A percentile compares a stretch with the other conserved stretches of the same genome.
Conservation (phyloP, 345 rosid species). For the Aquilaria yunnanensis region DNA sequence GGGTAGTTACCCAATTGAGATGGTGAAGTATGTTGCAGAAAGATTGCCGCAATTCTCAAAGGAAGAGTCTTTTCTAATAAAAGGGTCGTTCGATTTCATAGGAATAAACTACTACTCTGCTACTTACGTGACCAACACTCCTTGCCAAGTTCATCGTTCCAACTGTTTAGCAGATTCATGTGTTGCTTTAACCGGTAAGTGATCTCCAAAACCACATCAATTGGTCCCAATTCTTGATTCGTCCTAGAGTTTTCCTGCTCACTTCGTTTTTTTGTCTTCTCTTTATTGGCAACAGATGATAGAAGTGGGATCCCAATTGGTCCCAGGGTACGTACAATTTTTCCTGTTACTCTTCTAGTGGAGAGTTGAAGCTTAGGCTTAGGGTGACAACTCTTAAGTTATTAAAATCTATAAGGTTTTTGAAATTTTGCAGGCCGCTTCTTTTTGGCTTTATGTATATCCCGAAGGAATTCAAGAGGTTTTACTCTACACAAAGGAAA, state of each 20-base stretch:
- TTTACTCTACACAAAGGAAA: constrained; percentile 25
- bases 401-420: too few relatives aligned
- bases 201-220: background rate
- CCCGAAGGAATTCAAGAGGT: constrained; percentile 26
- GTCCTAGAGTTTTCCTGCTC: too few relatives aligned
- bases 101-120: constrained; percentile 47
- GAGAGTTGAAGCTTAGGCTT: too few relatives aligned
- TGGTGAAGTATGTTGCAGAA: constrained; percentile 24
- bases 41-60: constrained; percentile 34
- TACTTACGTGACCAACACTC: constrained; percentile 19
- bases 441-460: constrained; percentile 26
- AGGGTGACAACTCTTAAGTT: too few relatives aligned
- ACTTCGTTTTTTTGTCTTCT: too few relatives aligned
- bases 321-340: constrained; percentile 22
- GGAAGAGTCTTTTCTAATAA: constrained; percentile 24
- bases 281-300: constrained; percentile 12
- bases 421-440: constrained; percentile 20
- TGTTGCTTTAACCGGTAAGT: constrained; percentile 14
- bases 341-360: too few relatives aligned
- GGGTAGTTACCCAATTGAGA: constrained; percentile 34
- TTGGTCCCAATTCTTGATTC: background rate
- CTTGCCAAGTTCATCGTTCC: background rate
- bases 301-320: constrained; percentile 42
- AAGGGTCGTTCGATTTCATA: constrained; percentile 39
- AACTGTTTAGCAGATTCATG: constrained; percentile 14